Evolutionary conservation across 1,284 basidiomycete species (phyloP).

Genomic region (Amylostereum chailletii): DNA sequence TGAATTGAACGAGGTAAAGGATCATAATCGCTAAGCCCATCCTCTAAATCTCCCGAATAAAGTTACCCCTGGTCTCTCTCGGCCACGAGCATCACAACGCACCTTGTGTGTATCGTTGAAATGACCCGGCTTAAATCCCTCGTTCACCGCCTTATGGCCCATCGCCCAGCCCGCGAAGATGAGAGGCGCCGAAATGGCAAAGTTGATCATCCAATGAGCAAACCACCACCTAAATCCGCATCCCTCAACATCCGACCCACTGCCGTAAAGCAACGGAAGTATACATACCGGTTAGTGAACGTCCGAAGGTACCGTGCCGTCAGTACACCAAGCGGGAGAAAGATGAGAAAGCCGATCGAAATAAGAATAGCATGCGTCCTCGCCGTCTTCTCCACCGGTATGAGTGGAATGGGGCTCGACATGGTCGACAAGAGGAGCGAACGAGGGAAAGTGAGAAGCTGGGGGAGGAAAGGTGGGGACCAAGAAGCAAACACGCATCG

Average conservation of each 20-base stretch:
- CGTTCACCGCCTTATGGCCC: slow-evolving; percentile 27
- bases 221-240: slow-evolving; percentile 42
- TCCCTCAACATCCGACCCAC: not conserved
- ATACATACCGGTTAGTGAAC: slow-evolving; percentile 32
- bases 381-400: slow-evolving; percentile 15
- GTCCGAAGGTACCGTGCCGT: slow-evolving; percentile 48
- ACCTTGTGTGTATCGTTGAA: slow-evolving; percentile 36
- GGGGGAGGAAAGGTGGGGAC: too few relatives aligned
- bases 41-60: slow-evolving; percentile 23
- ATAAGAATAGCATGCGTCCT: slow-evolving; percentile 44
- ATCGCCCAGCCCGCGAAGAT: slow-evolving; percentile 38
- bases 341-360: slow-evolving; percentile 45
- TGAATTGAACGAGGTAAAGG: slow-evolving; percentile 43
- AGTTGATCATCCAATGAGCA: slow-evolving; percentile 37
- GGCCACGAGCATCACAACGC: not conserved
- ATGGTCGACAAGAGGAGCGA: too few relatives aligned
- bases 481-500: too few relatives aligned
- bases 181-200: slow-evolving; percentile 37
- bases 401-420: too few relatives aligned
- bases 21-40: slow-evolving; percentile 48
- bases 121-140: slow-evolving; percentile 19
- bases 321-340: slow-evolving; percentile 51
- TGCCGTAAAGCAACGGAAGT: not conserved
- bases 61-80: not conserved
- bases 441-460: too few relatives aligned